Evolutionary conservation across 768 basidiomycete genomes (phyloP), one percentile per base, ranked within the genome.

Genomic region (Cantharellus cinnabarinus): DNA sequence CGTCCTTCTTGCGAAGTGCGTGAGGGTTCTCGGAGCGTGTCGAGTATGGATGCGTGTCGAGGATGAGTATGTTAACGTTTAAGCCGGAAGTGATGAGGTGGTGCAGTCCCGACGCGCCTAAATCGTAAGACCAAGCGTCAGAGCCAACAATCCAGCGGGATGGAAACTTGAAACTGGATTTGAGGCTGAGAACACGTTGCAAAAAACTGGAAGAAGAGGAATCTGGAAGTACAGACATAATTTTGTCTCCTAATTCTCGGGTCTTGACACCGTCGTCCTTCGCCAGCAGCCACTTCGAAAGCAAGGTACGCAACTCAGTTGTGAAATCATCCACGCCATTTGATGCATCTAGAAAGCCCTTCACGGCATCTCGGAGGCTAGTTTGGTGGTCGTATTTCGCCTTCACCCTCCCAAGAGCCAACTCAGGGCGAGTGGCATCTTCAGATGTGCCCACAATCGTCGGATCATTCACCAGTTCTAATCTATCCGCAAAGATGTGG

Each of bases 81-180:
- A 91, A 77, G 20, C 83, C 81, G 3, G 91, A 94, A 20, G 91
- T 81, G 58, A 98, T 85, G 65, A 83, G 82, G 65, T 98, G 95
- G 69, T 99, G 94, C 42, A 99, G 74, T 54, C 94, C 95, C 2
- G 90, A 94, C 2, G 89, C 80, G 48, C 94, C 95, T 48, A 98
- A 80, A 70, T 98, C 95, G 68, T 95, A 89, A 0, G 93, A 85
- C 95, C 95, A 98, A 0, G 89, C 86, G 68, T 99, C 95, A 20
- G 93, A 97, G 20, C 94, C 91, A 64, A 99, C 85, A 70, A 99
- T 98, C 95, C 95, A 99, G 60, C 87, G 77, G 4, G 88, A 90
- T 42, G 74, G 74, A 4, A 80, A 73, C 48, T 78, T 72, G 64
- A 95, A 79, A 64, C 82, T 78, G 20, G 77, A 70, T 44, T 76